Conservation (phyloP, 768 basidiomycete genomes). For the Hypholoma fasciculare region DNA sequence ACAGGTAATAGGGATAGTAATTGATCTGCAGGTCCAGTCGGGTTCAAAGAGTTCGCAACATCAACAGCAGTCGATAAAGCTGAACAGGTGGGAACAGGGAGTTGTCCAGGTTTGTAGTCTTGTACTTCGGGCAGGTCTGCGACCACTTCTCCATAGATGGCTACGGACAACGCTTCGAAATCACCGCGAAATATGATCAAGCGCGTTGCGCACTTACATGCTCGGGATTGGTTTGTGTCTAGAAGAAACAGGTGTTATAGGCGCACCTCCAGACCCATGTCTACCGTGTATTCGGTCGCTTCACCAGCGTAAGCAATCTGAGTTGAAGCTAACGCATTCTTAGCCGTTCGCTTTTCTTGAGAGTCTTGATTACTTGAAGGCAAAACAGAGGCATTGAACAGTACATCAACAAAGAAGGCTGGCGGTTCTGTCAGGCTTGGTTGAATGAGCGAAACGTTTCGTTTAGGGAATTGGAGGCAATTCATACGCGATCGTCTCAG, state of each 20-base stretch:
- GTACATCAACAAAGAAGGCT: slow-evolving; percentile 73
- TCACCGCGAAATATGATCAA: slow-evolving; percentile 81
- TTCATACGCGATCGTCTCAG: slow-evolving; percentile 63
- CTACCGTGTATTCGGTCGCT: slow-evolving; percentile 61
- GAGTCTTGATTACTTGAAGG: slow-evolving; percentile 31
- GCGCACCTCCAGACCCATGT: slow-evolving; percentile 70
- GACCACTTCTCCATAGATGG: slow-evolving; percentile 58
- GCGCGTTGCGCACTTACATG: slow-evolving; percentile 63
- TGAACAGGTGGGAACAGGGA: slow-evolving; percentile 33
- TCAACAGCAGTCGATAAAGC: slow-evolving; percentile 56
- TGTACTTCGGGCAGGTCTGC: slow-evolving; percentile 40
- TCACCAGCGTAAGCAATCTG: slow-evolving; percentile 72
- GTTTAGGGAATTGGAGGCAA: not conserved
- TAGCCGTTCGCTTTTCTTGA: slow-evolving; percentile 61
- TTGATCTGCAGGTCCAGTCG: slow-evolving; percentile 59
- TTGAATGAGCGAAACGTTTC: not conserved
- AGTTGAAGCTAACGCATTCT: slow-evolving; percentile 74
- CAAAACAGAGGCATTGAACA: slow-evolving; percentile 66
- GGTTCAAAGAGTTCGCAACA: slow-evolving; percentile 58
- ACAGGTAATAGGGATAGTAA: slow-evolving; percentile 63
- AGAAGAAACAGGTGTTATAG: not conserved
- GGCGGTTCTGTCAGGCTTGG: slow-evolving; percentile 68
- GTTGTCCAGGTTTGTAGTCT: slow-evolving; percentile 40
- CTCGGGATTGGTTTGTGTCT: not conserved
- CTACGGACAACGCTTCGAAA: slow-evolving; percentile 65